A percentile compares a stretch with the other conserved stretches of the same genome.
Conservation (phyloP, 108 stramenopile species). For the Pinguiococcus pyrenoidosus region DNA sequence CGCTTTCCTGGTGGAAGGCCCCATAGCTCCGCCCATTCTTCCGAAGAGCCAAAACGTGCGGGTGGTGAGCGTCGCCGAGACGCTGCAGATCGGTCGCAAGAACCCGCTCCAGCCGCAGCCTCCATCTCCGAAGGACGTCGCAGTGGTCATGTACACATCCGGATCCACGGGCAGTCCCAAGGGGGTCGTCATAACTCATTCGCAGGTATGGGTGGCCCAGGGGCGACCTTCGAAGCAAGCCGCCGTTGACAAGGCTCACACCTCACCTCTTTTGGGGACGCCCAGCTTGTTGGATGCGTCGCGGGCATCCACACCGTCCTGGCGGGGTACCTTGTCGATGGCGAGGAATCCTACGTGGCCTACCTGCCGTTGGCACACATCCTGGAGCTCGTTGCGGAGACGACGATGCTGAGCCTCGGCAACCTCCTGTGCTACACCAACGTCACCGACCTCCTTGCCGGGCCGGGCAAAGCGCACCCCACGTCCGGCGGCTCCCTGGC, state of each 20-base stretch:
- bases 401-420: constrained; percentile 1
- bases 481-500: constrained; percentile 67
- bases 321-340: not conserved
- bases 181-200: constrained; percentile 76
- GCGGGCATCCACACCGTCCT: too few relatives aligned
- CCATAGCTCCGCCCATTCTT: constrained; percentile 37
- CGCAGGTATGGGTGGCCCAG: constrained; percentile 38
- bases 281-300: too few relatives aligned
- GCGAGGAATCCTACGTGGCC: constrained; percentile 66
- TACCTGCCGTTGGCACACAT: constrained; percentile 92
- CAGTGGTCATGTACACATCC: constrained; percentile 46
- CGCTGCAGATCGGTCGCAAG: constrained; percentile 54
- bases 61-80: constrained; percentile 57
- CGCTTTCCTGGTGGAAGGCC: constrained; percentile 49
- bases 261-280: too few relatives aligned
- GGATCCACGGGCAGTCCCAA: constrained; percentile 65
- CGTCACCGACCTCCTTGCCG: not conserved
- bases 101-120: too few relatives aligned
- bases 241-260: too few relatives aligned
- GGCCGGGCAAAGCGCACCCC: not conserved
- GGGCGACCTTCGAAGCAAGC: too few relatives aligned
- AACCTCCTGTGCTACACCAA: not conserved
- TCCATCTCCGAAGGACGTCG: too few relatives aligned
- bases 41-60: constrained; percentile 34
- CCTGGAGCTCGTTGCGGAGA: constrained; percentile 62